Conservation (phyloP, 192 early-diverging fungal genomes). For the Umbelopsis vinacea region DNA sequence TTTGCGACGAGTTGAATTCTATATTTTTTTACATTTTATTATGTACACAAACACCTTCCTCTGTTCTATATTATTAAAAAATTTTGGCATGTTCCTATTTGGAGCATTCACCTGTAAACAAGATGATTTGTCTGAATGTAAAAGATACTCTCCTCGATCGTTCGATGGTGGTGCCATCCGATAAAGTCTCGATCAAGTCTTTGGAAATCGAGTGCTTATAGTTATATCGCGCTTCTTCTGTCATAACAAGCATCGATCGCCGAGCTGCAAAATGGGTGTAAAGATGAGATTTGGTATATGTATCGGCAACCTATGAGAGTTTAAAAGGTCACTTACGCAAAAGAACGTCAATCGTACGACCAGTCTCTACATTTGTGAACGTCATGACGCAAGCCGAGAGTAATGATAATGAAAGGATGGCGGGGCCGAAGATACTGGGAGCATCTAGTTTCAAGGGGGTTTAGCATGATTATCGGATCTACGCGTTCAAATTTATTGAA, state of each 20-base stretch:
- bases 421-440: constrained; percentile 63
- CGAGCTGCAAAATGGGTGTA: constrained; percentile 40
- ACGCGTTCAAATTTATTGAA: not conserved
- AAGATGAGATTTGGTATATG: not conserved
- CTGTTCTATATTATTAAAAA: not conserved
- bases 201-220: constrained; percentile 74
- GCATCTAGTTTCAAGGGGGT: constrained; percentile 45
- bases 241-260: constrained; percentile 64
- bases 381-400: constrained; percentile 68
- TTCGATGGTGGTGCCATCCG: constrained; percentile 47
- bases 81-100: not conserved
- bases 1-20: not conserved
- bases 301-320: not conserved
- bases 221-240: constrained; percentile 55
- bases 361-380: constrained; percentile 47
- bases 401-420: constrained; percentile 63
- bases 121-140: constrained; percentile 51
- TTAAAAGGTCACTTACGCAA: constrained; percentile 49
- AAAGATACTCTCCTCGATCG: constrained; percentile 66
- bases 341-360: constrained; percentile 32
- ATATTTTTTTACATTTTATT: not conserved
- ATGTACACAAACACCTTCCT: constrained; percentile 1
- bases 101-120: constrained; percentile 16
- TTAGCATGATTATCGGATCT: not conserved
- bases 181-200: constrained; percentile 47